Base-by-base conservation (phyloP, 768 basidiomycete species). In the Saitozyma sp. region DNA sequence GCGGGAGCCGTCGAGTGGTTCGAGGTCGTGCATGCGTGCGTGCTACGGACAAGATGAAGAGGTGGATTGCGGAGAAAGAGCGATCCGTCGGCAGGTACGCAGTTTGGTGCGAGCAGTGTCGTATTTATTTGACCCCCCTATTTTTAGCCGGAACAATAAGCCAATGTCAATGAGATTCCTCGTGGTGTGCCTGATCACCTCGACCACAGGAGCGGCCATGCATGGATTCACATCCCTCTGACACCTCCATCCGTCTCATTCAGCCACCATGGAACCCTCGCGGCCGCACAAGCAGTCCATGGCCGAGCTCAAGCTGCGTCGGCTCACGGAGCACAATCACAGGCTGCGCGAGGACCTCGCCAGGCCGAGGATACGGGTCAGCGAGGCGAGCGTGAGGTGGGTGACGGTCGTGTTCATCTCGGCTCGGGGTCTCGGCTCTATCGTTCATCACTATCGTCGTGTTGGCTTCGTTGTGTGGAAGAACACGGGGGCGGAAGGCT, bases 281-380 rank as follows among this genome's bases (percentile, higher is more conserved):
- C 72, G 82, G 54, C 81, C 82, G 9, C 81, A 80, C 65, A 83
- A 83, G 85, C 92, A 93, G 85, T 91, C 91, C 73, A 95, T 97
- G 92, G 91, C 90, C 54, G 94, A 96, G 85, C 89, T 96, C 77
- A 96, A 95, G 85, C 87, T 96, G 66, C 87, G 93, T 43, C 84
- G 94, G 46, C 83, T 97, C 76, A 90, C 88, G 55, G 94, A 97
- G 82, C 92, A 96, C 82, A 97, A 95, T 76, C 88, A 90, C 78
- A 85, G 94, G 67, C 80, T 96, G 76, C 83, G 88, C 73, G 94
- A 96, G 76, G 94, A 97, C 80, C 82, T 97, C 64, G 86, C 88
- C 50, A 82, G 93, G 68, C 91, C 92, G n/a, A 84, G 94, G 75
- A 86, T 93, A 73, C 83, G 89, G 69, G 90, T 97, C 65, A 93